Percentiles rank a stretch among this genome's conserved stretches.
Conservation (phyloP, 352 stramenopile species). For the Lagenidium sp. region DNA sequence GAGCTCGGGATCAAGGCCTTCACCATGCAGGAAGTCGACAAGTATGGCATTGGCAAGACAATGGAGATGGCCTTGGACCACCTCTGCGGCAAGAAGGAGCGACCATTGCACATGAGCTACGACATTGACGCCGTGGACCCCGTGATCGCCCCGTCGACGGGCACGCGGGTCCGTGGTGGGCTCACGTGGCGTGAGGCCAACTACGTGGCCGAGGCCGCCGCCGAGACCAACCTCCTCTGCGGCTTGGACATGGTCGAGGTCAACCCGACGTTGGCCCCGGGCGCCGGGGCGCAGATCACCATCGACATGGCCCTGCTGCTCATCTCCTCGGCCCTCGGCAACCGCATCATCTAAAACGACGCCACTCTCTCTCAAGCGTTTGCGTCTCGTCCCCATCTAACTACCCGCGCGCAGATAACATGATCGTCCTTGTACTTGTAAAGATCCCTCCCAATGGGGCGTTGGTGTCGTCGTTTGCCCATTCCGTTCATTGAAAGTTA, state of each 20-base stretch:
- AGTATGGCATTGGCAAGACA: constrained; percentile 92
- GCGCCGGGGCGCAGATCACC: constrained; percentile 83
- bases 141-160: constrained; percentile 91
- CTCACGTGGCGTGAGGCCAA: constrained; percentile 96
- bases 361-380: too few relatives aligned
- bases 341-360: constrained; percentile 89
- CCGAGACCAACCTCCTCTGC: constrained; percentile 83
- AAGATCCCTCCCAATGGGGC: too few relatives aligned
- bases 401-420: too few relatives aligned
- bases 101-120: constrained; percentile 95
- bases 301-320: constrained; percentile 91
- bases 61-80: constrained; percentile 97
- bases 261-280: constrained; percentile 89
- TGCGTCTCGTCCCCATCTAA: background rate
- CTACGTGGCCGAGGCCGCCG: constrained; percentile 92
- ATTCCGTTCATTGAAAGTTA: too few relatives aligned
- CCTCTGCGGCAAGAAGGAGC: constrained; percentile 77
- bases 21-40: constrained; percentile 96
- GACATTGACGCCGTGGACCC: constrained; percentile 98
- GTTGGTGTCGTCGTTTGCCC: too few relatives aligned
- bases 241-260: constrained; percentile 95
- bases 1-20: constrained; percentile 93
- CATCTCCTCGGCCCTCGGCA: constrained; percentile 89
- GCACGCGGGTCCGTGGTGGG: constrained; percentile 91
- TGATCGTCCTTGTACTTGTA: too few relatives aligned